These are phyloP conservation scores for Podosphaera fusca DNA, from an alignment of 2,329 filamentous ascomycete species.

Conservation along the genomic window DNA sequence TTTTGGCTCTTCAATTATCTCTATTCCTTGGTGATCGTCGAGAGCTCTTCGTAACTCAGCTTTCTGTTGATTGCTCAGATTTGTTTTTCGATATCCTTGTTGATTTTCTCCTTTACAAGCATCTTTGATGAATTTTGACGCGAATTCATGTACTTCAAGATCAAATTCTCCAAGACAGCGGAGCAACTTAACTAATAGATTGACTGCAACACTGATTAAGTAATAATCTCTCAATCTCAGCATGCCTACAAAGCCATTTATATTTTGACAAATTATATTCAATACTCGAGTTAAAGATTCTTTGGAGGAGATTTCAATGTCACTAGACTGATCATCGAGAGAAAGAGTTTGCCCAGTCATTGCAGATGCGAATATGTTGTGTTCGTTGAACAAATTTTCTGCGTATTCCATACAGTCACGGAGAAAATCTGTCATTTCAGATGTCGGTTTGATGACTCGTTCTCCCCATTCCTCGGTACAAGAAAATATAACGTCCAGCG, in stretches of 20 bases:
- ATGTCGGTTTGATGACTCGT: conserved; percentile 27
- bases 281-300: conserved; percentile 30
- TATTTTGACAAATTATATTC: conserved; percentile 38
- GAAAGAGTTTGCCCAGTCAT: conserved; percentile 19
- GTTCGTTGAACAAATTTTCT: conserved; percentile 62
- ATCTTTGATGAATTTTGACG: conserved; percentile 38
- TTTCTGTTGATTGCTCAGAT: conserved; percentile 59
- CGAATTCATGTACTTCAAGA: conserved; percentile 41
- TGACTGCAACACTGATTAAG: conserved; percentile 60
- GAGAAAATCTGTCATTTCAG: conserved; percentile 72
- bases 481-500: conserved; percentile 57
- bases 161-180: conserved; percentile 55
- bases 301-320: conserved; percentile 13
- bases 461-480: conserved; percentile 66
- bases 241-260: conserved; percentile 60
- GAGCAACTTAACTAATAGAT: conserved; percentile 65
- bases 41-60: conserved; percentile 52
- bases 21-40: conserved; percentile 32
- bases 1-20: conserved; percentile 25
- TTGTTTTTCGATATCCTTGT: conserved; percentile 44
- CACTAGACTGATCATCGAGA: conserved; percentile 10
- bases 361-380: conserved; percentile 46
- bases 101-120: conserved; percentile 34
- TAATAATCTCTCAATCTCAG: conserved; percentile 73
- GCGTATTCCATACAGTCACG: conserved; percentile 89